phyloP scores from a whole-genome alignment of 108 stramenopile genomes.

The Nitzschia palea region DNA sequence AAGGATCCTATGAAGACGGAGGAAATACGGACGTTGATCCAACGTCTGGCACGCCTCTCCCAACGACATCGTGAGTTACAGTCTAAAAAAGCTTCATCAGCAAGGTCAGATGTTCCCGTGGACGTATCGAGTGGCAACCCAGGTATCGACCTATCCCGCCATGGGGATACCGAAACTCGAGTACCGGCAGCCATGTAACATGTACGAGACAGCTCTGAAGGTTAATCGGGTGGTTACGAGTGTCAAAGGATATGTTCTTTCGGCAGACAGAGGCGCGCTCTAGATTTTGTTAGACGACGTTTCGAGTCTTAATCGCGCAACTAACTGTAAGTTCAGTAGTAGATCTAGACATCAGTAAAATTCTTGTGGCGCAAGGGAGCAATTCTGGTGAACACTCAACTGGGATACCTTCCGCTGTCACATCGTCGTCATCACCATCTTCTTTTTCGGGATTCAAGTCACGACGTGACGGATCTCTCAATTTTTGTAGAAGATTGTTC shows the following conservation, averaged over 20 bases:
- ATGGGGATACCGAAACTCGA: too few relatives aligned
- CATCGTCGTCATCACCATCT: slow-evolving; percentile 10
- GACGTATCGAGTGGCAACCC: neutral
- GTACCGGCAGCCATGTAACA: neutral
- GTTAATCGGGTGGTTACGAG: neutral
- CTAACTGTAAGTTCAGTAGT: too few relatives aligned
- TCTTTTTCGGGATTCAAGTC: neutral
- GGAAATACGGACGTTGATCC: neutral
- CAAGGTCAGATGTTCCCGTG: neutral
- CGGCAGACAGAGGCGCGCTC: neutral
- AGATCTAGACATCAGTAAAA: neutral
- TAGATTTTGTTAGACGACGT: neutral
- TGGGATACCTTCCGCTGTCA: neutral
- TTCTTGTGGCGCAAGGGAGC: slow-evolving; percentile 2
- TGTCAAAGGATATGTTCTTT: neutral
- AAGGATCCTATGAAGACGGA: neutral
- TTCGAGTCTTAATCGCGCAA: neutral
- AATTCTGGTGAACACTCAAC: neutral
- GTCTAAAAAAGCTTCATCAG: neutral
- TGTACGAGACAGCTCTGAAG: neutral
- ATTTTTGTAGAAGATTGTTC: neutral
- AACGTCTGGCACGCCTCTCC: slow-evolving; percentile 6
- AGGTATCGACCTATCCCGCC: neutral
- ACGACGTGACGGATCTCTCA: slow-evolving; percentile 6
- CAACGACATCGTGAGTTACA: neutral